These are phyloP conservation scores for Sporormia fimetaria DNA, from an alignment of 495 filamentous ascomycete genomes.

Conservation along the genomic window DNA sequence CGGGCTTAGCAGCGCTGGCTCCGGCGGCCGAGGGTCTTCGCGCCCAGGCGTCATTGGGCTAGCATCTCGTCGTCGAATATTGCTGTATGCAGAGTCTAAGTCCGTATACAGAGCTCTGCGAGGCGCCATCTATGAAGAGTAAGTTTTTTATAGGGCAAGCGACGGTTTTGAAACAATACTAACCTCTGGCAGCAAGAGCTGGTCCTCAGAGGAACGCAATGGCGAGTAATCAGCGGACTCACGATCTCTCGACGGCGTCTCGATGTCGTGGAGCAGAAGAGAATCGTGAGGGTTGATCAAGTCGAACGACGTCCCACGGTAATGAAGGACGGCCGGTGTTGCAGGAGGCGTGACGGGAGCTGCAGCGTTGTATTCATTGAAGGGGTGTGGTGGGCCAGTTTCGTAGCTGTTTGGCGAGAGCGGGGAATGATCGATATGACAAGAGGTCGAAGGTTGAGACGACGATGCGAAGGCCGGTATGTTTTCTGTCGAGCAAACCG, in stretches of 20 bases:
- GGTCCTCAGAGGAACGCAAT: constrained; percentile 10
- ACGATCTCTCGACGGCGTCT: constrained; percentile 23
- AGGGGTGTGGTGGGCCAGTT: constrained; percentile 5
- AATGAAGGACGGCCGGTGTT: constrained; percentile 25
- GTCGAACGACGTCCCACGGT: constrained; percentile 28
- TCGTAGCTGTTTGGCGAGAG: constrained; percentile 13
- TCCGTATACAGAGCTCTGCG: constrained; percentile 14
- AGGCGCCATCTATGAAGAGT: constrained; percentile 11
- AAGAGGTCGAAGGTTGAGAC: constrained; percentile 22
- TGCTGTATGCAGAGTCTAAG: constrained; percentile 11
- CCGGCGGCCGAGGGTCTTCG: constrained; percentile 6
- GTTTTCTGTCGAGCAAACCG: constrained; percentile 5
- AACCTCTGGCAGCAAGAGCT: neutral
- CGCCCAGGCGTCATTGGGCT: neutral
- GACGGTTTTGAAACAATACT: neutral
- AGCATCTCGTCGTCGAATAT: constrained; percentile 5
- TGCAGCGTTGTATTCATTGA: constrained; percentile 13
- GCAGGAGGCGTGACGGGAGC: constrained; percentile 22
- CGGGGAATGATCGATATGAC: constrained; percentile 7
- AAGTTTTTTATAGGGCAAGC: neutral
- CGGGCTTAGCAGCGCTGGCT: constrained; percentile 5
- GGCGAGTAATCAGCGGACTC: constrained; percentile 25
- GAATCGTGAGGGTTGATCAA: constrained; percentile 30
- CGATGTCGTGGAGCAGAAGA: constrained; percentile 22
- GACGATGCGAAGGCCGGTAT: constrained; percentile 21